Conservation (phyloP, 441 rosid genomes). For the Gossypium trilobum region DNA sequence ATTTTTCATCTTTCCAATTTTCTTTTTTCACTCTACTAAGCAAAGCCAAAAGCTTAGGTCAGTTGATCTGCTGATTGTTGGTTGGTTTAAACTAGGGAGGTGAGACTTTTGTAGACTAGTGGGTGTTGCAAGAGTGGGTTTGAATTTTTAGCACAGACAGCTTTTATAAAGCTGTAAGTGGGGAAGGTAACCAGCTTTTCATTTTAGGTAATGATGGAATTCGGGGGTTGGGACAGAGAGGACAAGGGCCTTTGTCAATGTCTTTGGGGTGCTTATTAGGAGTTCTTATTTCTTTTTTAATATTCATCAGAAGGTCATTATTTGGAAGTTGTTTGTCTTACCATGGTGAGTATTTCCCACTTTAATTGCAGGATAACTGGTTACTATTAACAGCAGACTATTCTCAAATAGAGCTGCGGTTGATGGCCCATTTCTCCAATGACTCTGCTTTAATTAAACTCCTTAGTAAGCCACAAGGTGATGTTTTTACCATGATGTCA, state of each 20-base stretch:
- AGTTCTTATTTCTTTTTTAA: neutral
- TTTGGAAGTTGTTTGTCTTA: neutral
- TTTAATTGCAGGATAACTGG: conserved; percentile 81
- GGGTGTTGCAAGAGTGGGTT: neutral
- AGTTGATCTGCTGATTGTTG: neutral
- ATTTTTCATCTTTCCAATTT: neutral
- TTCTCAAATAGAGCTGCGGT: conserved; percentile 90
- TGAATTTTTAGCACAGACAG: neutral
- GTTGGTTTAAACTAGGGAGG: neutral
- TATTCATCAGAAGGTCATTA: neutral
- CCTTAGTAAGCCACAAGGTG: conserved; percentile 68
- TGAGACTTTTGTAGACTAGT: neutral
- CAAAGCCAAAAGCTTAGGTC: neutral
- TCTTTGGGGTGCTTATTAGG: neutral
- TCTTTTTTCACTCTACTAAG: neutral
- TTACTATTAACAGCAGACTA: conserved; percentile 83
- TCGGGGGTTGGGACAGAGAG: neutral
- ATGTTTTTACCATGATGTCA: conserved; percentile 85
- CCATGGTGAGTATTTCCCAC: neutral
- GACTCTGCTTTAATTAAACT: conserved; percentile 70
- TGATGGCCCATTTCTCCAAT: conserved; percentile 90
- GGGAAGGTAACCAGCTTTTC: neutral
- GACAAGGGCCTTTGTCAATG: neutral
- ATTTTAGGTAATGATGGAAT: neutral
- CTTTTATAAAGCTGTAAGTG: neutral